Evolutionary conservation across 192 early-diverging fungal species (phyloP), one percentile per base, ranked within the genome.

Genomic region (Jimgerdemannia lactiflua): DNA sequence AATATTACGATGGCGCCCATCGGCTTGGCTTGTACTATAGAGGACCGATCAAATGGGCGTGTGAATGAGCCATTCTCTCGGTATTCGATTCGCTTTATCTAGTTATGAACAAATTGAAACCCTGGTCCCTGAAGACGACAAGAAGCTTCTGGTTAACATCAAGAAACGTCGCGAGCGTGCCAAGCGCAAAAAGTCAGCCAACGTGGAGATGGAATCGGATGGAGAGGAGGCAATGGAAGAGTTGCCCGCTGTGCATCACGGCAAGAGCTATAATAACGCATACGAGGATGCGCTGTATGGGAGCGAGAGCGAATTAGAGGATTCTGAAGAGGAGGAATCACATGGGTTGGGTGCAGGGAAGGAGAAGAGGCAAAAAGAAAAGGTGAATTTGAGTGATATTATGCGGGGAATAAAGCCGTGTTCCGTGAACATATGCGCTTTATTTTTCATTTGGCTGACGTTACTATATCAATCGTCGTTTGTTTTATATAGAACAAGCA

Each of bases 271-370:
- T 73, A 89, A 87, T 71, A 90, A 86, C 67, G 89, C 91, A 6
- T 94, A 91, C 77, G 96, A 98, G 77, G 94, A 98, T 75, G 93
- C 94, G 7, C 74, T 99, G 42, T 95, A 97, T 73, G 97, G 95
- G 41, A 92, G 89, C 78, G 97, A 98, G 77, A 96, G 95, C 84
- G 97, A 99, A 75, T 81, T 96, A 59, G 92, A 91, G 63, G 91
- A 89, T 71, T 89, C 88, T 64, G 95, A 94, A 29, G 92, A 91
- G 44, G 90, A 90, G 17, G 82, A 82, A 7, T 88, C 39, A 17
- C 59, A 82, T 43, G 89, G 84, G 59, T 69, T n/a, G 49, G 49
- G 2, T 59, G 14, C 14, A 14, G 49, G 49, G 14, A 59, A 59
- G 49, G 49, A 59, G 14, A 59, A 59, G 49, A 6, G 49, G 6